These are phyloP conservation scores for Lodderomyces theae DNA, from an alignment of 1,139 yeast genomes.

Conservation along the genomic window DNA sequence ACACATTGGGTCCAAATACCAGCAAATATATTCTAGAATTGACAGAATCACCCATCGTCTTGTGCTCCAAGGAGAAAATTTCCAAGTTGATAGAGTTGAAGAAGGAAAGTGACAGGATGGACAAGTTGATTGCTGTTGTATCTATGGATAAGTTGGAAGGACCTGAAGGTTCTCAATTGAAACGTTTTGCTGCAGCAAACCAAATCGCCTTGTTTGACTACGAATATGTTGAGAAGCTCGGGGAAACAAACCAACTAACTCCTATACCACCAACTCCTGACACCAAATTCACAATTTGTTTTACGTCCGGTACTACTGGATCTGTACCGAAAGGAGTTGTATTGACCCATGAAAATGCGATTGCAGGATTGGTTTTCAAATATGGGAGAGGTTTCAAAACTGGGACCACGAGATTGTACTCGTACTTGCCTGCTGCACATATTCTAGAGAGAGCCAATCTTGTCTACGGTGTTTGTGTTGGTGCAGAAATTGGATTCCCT, in stretches of 20 bases:
- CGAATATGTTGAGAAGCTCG: constrained; percentile 52
- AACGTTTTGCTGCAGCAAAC: constrained; percentile 21
- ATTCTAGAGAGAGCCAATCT: constrained; percentile 53
- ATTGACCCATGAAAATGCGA: constrained; percentile 51
- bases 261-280: constrained; percentile 54
- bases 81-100: constrained; percentile 27
- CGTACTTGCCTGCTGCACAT: constrained; percentile 48
- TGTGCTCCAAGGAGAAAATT: constrained; percentile 37
- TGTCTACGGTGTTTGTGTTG: constrained; percentile 22
- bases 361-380: constrained; percentile 44
- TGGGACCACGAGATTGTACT: constrained; percentile 21
- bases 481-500: constrained; percentile 41
- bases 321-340: constrained; percentile 67
- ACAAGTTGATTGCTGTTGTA: constrained; percentile 31
- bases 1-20: constrained; percentile 38
- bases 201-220: constrained; percentile 31
- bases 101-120: constrained; percentile 19
- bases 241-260: constrained; percentile 44
- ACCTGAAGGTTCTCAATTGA: constrained; percentile 15
- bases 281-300: constrained; percentile 62
- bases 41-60: constrained; percentile 35
- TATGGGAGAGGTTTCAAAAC: neutral
- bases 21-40: constrained; percentile 32
- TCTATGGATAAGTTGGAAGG: constrained; percentile 41
- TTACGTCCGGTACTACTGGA: constrained; percentile 80